phyloP scores from a whole-genome alignment of 2,329 filamentous ascomycete species.

The Aspergillus thermomutatus region DNA sequence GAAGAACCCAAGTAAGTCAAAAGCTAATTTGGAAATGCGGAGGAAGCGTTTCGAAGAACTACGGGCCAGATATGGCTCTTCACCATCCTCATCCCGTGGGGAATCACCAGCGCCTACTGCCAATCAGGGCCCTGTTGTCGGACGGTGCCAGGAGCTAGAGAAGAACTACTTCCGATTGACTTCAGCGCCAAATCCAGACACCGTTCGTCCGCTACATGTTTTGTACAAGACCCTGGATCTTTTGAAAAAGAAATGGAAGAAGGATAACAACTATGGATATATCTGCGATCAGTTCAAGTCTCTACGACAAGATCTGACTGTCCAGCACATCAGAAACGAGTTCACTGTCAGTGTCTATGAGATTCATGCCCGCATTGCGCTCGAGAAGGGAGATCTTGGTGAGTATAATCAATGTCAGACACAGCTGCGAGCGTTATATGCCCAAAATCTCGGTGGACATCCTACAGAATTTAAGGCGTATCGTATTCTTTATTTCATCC shows the following conservation, averaged over 20 bases:
- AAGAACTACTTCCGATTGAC: conserved; percentile 95
- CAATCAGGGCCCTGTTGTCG: conserved; percentile 69
- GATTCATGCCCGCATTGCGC: conserved; percentile 92
- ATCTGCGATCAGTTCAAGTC: conserved; percentile 99
- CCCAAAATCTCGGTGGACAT: conserved; percentile 80
- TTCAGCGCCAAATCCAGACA: conserved; percentile 79
- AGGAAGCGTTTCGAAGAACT: conserved; percentile 75
- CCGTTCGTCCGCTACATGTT: conserved; percentile 78
- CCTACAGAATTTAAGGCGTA: conserved; percentile 97
- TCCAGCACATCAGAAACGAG: conserved; percentile 93
- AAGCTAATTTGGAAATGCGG: conserved; percentile 81
- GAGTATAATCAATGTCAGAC: conserved; percentile 99
- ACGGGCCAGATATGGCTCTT: conserved; percentile 40
- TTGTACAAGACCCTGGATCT: conserved; percentile 81
- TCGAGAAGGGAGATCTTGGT: conserved; percentile 99
- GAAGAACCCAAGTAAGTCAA: conserved; percentile 77
- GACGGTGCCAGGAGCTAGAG: conserved; percentile 78
- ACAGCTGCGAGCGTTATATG: conserved; percentile 88
- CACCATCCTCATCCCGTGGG: conserved; percentile 39
- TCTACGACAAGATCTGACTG: conserved; percentile 93
- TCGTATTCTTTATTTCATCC: conserved; percentile 98
- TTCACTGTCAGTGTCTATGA: conserved; percentile 97
- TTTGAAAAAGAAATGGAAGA: conserved; percentile 90
- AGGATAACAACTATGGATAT: conserved; percentile 91
- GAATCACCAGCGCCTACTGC: conserved; percentile 47